These are phyloP conservation scores for Phytophthora fragariaefolia DNA, from an alignment of 352 stramenopile species.

Conservation along the genomic window DNA sequence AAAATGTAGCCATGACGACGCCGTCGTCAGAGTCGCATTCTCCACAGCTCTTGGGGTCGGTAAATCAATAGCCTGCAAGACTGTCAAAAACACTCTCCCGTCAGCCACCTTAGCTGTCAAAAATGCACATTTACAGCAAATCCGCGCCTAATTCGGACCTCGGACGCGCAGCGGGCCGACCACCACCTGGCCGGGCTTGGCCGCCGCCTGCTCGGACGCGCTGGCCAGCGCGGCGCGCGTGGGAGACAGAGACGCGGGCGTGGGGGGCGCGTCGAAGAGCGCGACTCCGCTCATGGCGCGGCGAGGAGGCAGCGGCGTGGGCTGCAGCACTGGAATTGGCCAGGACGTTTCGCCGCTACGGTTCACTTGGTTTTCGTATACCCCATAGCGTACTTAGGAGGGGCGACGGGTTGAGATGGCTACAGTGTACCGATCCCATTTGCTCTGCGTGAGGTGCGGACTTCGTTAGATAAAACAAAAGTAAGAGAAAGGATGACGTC, in stretches of 20 bases:
- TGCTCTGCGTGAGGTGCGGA: too few relatives aligned
- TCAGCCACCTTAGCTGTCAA: too few relatives aligned
- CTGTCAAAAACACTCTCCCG: slow-evolving; percentile 31
- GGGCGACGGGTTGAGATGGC: neutral
- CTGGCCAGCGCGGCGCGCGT: slow-evolving; percentile 54
- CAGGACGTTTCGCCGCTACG: slow-evolving; percentile 5
- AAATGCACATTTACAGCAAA: neutral
- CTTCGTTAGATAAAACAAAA: too few relatives aligned
- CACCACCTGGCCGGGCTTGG: slow-evolving; percentile 52
- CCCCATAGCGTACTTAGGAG: slow-evolving; percentile 11
- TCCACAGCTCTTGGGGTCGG: slow-evolving; percentile 37
- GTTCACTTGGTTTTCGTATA: slow-evolving; percentile 17
- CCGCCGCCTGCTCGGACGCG: slow-evolving; percentile 55
- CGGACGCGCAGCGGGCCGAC: slow-evolving; percentile 63
- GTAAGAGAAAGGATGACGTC: too few relatives aligned
- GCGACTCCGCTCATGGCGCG: slow-evolving; percentile 29
- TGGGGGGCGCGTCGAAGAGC: slow-evolving; percentile 24
- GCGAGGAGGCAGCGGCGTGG: neutral
- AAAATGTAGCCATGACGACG: slow-evolving; percentile 63
- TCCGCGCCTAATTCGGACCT: slow-evolving; percentile 34
- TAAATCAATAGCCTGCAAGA: slow-evolving; percentile 61
- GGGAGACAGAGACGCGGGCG: slow-evolving; percentile 44
- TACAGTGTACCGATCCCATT: too few relatives aligned
- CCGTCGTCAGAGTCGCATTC: slow-evolving; percentile 20
- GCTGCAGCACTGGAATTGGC: too few relatives aligned